These are phyloP conservation scores for Solanum corneliomulleri DNA, from an alignment of 257 asterid genomes.

Conservation along the genomic window DNA sequence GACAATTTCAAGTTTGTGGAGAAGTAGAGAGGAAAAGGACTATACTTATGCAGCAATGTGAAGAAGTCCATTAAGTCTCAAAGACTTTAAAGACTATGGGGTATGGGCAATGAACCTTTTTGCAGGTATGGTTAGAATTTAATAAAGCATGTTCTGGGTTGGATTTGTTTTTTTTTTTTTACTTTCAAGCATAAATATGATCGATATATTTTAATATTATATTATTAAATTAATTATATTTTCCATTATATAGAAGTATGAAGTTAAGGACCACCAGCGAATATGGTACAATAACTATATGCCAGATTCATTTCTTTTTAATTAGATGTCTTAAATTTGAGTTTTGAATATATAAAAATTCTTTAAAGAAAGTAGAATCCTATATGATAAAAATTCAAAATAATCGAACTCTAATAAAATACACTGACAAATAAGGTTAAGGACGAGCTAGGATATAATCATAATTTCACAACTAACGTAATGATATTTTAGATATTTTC, in stretches of 20 bases:
- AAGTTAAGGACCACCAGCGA: neutral
- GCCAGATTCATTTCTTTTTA: fast-evolving
- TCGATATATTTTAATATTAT: neutral
- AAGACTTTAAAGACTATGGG: neutral
- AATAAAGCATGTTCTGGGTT: neutral
- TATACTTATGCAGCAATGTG: neutral
- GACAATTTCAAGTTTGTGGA: neutral
- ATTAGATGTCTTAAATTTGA: no score
- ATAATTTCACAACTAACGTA: neutral
- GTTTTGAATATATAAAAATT: no score
- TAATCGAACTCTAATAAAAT: no score
- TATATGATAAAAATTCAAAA: no score
- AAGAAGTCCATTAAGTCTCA: neutral
- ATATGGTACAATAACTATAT: neutral
- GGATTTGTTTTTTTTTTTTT: neutral
- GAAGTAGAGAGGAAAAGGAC: neutral
- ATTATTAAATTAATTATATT: no score
- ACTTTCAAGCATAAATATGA: neutral
- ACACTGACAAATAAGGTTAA: no score
- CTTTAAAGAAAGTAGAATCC: no score
- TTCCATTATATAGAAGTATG: neutral
- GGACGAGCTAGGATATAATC: neutral
- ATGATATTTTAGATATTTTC: neutral
- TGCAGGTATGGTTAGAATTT: neutral
- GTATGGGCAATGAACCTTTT: neutral